Evolutionary conservation across 148 eudicot genomes (phyloP).

Genomic region (Spergularia marina): DNA sequence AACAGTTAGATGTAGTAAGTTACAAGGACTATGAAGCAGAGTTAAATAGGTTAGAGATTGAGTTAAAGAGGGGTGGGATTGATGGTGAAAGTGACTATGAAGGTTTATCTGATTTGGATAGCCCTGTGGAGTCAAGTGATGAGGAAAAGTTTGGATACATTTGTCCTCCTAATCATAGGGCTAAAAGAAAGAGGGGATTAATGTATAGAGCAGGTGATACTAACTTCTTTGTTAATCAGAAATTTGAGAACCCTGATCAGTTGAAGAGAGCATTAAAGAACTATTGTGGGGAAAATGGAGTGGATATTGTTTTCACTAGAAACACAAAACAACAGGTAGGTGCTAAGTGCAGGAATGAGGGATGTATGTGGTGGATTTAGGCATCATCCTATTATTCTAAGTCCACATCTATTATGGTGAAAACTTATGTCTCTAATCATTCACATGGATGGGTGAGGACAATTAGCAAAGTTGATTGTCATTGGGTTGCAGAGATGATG

Average conservation of each 20-base stretch:
- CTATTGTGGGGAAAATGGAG: background rate
- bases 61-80: too few species aligned
- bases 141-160: too few species aligned
- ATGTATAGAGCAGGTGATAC: background rate
- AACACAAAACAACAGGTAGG: background rate
- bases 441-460: background rate
- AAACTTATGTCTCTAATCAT: background rate
- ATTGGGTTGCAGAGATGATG: background rate
- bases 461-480: too few species aligned
- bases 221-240: background rate
- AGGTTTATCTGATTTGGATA: too few species aligned
- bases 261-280: background rate
- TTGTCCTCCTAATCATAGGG: too few species aligned
- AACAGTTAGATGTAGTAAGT: too few species aligned
- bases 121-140: too few species aligned
- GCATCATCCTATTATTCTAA: background rate
- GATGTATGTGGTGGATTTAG: background rate
- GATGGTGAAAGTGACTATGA: too few species aligned
- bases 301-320: background rate
- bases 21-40: too few species aligned
- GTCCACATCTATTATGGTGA: background rate
- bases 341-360: background rate
- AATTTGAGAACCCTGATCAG: background rate
- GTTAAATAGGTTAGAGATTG: too few species aligned
- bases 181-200: too few species aligned